Conservation (phyloP, 306 rosid species). For the Cicer pinnatifidum region DNA sequence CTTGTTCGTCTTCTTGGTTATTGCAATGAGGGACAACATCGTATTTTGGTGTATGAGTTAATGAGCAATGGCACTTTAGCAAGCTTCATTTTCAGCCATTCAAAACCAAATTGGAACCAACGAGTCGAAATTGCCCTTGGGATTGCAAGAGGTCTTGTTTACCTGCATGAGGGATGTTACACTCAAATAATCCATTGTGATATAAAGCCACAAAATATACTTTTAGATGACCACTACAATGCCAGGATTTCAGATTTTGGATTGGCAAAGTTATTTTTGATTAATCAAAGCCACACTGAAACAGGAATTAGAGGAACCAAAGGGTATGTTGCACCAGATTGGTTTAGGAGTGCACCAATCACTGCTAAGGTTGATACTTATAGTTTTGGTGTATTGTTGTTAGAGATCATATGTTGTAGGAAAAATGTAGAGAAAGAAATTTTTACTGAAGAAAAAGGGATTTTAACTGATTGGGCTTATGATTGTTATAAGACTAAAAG, state of each 20-base stretch:
- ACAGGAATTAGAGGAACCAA: constrained; percentile 44
- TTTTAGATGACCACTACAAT: constrained; percentile 38
- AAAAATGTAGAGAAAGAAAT: constrained; percentile 25
- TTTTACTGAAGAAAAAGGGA: constrained; percentile 1
- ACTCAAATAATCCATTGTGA: constrained; percentile 43
- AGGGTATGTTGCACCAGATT: constrained; percentile 45
- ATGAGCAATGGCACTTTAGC: constrained; percentile 47
- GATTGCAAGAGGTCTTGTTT: constrained; percentile 43
- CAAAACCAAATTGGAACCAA: constrained; percentile 35
- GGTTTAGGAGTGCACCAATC: constrained; percentile 40
- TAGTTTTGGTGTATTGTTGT: constrained; percentile 35
- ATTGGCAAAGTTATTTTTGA: constrained; percentile 34
- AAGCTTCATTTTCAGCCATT: constrained; percentile 30
- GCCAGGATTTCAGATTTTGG: constrained; percentile 45
- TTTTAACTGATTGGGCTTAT: constrained; percentile 45
- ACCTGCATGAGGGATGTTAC: constrained; percentile 43
- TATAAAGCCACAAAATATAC: constrained; percentile 41
- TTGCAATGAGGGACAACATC: constrained; percentile 37
- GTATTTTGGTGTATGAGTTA: constrained; percentile 39
- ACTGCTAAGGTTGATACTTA: constrained; percentile 37
- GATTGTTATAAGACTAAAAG: constrained; percentile 27
- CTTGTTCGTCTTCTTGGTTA: constrained; percentile 44
- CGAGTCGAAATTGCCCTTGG: constrained; percentile 13
- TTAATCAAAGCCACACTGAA: constrained; percentile 30
- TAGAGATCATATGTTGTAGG: constrained; percentile 40